phyloP scores from a whole-genome alignment of 2,329 filamentous ascomycete genomes.

The Bipolaris zeicola region DNA sequence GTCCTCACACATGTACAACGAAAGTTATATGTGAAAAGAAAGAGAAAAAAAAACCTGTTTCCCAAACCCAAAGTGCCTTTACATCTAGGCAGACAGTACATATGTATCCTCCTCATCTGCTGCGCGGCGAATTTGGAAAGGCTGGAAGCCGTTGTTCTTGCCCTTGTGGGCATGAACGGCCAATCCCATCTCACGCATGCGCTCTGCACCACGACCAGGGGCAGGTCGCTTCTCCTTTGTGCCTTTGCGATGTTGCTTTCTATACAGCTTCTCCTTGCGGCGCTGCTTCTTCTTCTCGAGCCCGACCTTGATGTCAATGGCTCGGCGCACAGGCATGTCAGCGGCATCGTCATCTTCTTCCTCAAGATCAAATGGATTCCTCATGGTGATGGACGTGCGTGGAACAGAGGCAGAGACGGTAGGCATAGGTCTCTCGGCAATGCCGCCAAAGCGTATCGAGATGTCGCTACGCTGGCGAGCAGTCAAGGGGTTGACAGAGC shows the following conservation, averaged over 20 bases:
- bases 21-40: neutral
- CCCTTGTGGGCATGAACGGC: slow-evolving; percentile 76
- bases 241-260: slow-evolving; percentile 85
- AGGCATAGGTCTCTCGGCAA: slow-evolving; percentile 68
- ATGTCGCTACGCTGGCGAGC: slow-evolving; percentile 48
- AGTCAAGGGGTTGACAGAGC: slow-evolving; percentile 43
- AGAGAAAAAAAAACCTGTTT: neutral
- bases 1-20: slow-evolving; percentile 2
- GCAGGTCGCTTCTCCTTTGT: slow-evolving; percentile 70
- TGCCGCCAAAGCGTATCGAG: slow-evolving; percentile 55
- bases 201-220: slow-evolving; percentile 84
- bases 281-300: slow-evolving; percentile 93
- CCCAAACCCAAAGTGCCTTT: too few relatives aligned
- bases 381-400: slow-evolving; percentile 65
- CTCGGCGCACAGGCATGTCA: slow-evolving; percentile 76
- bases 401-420: slow-evolving; percentile 87
- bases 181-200: slow-evolving; percentile 90
- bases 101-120: slow-evolving; percentile 49
- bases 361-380: slow-evolving; percentile 44
- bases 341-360: slow-evolving; percentile 46
- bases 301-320: slow-evolving; percentile 91
- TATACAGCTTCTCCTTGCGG: slow-evolving; percentile 88
- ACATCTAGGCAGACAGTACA: slow-evolving; percentile 50
- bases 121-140: slow-evolving; percentile 32
- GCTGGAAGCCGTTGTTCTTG: slow-evolving; percentile 34